Evolutionary conservation across 75 land plant species (phyloP).

Genomic region (Sequoia sempervirens): DNA sequence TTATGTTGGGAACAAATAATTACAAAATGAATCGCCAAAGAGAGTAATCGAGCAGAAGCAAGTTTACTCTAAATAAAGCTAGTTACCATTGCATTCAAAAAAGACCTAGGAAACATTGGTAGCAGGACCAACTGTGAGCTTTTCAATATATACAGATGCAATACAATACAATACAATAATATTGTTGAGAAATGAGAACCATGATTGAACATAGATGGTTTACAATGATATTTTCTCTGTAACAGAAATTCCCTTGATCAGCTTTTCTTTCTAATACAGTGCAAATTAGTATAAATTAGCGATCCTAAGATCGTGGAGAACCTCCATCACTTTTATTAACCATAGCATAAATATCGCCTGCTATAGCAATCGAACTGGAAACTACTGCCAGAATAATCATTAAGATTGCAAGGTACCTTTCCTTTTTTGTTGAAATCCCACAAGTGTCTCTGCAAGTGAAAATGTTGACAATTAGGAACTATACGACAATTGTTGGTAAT

Average conservation of each 20-base stretch:
- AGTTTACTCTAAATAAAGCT: background rate
- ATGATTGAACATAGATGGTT: background rate
- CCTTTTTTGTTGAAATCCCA: conserved; percentile 61
- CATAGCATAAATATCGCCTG: conserved; percentile 48
- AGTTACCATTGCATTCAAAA: background rate
- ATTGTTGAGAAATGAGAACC: background rate
- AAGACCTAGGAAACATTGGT: background rate
- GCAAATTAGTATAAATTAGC: background rate
- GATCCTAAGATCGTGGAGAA: conserved; percentile 4
- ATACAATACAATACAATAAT: background rate
- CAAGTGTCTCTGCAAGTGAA: conserved; percentile 55
- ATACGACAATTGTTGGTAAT: background rate
- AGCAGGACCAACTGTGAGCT: background rate
- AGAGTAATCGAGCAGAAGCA: background rate
- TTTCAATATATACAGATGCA: background rate
- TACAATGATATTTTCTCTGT: background rate
- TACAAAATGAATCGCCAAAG: background rate
- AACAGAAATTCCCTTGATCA: background rate
- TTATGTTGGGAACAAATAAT: background rate
- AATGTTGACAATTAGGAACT: background rate
- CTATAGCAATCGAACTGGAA: conserved; percentile 60
- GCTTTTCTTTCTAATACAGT: background rate
- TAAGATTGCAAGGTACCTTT: conserved; percentile 50
- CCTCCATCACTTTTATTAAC: background rate
- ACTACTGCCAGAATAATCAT: conserved; percentile 83